Evolutionary conservation across 2,329 filamentous ascomycete species (phyloP), one percentile per base, ranked within the genome.

Genomic region (Pestalotiopsis sp.): DNA sequence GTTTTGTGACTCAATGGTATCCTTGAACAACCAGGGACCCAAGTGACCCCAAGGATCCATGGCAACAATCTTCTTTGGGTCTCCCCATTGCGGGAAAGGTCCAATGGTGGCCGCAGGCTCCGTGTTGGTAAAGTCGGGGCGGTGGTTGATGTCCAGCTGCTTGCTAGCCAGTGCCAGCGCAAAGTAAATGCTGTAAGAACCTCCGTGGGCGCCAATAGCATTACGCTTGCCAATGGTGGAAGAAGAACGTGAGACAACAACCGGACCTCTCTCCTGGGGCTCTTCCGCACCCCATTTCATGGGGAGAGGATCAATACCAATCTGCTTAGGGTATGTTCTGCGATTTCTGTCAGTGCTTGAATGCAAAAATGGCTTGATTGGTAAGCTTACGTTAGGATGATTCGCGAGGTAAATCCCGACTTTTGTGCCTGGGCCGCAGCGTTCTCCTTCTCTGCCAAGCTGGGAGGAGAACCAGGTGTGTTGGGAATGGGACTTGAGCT

Each of bases 1-100:
- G 74, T 93, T 89, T 59, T 98, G 90, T 64, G 91, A 90, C 63
- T 92, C 86, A 75, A 96, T 94, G 60, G 89, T 86, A 71, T 95
- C 90, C 72, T 92, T 92, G 83, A 92, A 97, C 2, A 97, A 82
- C 91, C 92, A 95, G 9, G 93, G 93, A 9, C 92, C 88, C 70
- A 97, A 84, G 82, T 98, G 96, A 6, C 96, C 95, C 79, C 92
- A 93, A 0, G 95, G 95, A 78, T 98, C 96, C 94, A 99, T 97
- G 20, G 95, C 93, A 14, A 98, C 95, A 71, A 99, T 98, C 85
- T 98, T 98, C 80, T 93, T 94, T 76, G 88, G 89, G 77, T 97
- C 93, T 31, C 88, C 88, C 95, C 95, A 99, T 81, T 96, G 90
- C 7, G 93, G 91, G 75, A 97, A 97, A 7, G 93, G 94, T 0